These are phyloP conservation scores for Phyllostachys edulis DNA, from an alignment of 176 grass and related monocot genomes.

Conservation along the genomic window DNA sequence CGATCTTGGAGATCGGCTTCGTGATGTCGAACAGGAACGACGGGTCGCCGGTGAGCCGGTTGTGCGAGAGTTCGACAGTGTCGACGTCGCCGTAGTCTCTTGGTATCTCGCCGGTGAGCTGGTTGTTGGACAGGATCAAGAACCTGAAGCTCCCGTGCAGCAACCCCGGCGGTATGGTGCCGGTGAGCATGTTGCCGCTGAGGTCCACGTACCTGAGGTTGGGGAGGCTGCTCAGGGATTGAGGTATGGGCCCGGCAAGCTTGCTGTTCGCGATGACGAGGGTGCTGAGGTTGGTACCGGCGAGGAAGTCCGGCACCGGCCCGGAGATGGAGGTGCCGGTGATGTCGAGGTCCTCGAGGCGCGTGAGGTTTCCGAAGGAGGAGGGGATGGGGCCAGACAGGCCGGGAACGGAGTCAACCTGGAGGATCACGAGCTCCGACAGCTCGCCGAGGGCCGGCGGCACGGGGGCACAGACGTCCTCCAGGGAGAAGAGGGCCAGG, in stretches of 20 bases:
- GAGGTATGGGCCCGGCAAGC: constrained; percentile 60
- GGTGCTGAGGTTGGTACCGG: constrained; percentile 34
- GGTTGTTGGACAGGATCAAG: constrained; percentile 64
- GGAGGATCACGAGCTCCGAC: constrained; percentile 49
- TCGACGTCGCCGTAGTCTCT: constrained; percentile 33
- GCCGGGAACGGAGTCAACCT: constrained; percentile 44
- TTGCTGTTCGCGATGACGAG: constrained; percentile 62
- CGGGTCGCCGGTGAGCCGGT: constrained; percentile 58
- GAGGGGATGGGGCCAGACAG: constrained; percentile 56
- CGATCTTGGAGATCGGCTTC: constrained; percentile 48
- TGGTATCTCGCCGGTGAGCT: constrained; percentile 59
- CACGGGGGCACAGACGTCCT: constrained; percentile 26
- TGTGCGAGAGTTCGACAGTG: constrained; percentile 61
- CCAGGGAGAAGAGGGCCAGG: constrained; percentile 39
- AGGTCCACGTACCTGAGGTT: constrained; percentile 64
- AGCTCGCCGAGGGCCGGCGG: constrained; percentile 61
- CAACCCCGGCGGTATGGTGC: constrained; percentile 58
- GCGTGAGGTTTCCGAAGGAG: constrained; percentile 56
- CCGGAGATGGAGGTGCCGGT: constrained; percentile 67
- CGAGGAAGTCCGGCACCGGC: constrained; percentile 43
- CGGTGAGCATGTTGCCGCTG: constrained; percentile 69
- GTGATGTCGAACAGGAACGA: constrained; percentile 63
- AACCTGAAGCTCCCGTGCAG: constrained; percentile 51
- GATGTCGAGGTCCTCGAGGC: constrained; percentile 54
- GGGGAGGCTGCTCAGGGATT: constrained; percentile 30